phyloP scores from a whole-genome alignment of 208 protist species.

The Zelonia costaricensis region DNA sequence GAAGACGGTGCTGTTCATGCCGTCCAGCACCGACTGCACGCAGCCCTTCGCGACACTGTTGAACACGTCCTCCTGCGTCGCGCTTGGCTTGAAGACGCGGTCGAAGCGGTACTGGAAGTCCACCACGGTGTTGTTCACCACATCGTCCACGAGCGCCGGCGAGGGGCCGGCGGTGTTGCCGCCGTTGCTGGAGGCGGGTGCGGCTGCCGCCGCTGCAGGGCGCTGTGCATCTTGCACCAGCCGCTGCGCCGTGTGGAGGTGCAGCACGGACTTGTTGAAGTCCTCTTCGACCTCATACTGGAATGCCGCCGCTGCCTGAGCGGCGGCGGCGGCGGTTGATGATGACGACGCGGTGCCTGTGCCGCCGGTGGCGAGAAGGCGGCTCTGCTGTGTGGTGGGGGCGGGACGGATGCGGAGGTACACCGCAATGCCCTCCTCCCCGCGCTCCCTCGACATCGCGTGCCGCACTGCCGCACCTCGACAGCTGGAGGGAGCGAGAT shows the following conservation, averaged over 20 bases:
- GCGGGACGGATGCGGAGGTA: conserved; percentile 79
- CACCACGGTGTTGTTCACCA: conserved; percentile 77
- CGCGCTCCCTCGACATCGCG: conserved; percentile 16
- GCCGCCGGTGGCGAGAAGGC: conserved; percentile 32
- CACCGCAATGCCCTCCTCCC: conserved; percentile 66
- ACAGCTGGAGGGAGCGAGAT: no score
- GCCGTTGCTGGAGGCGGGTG: no score
- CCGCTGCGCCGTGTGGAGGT: conserved; percentile 22
- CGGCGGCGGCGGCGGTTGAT: not conserved
- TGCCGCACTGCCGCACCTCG: no score
- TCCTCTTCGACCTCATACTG: conserved; percentile 28
- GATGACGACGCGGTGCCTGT: not conserved
- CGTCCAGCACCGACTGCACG: conserved; percentile 73
- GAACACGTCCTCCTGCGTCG: conserved; percentile 85
- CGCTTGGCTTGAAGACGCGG: conserved; percentile 73
- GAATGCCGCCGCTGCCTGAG: not conserved
- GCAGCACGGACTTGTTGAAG: conserved; percentile 21
- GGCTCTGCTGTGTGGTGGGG: conserved; percentile 52
- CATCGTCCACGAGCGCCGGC: conserved; percentile 26
- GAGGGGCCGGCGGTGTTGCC: not conserved
- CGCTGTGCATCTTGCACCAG: conserved; percentile 31
- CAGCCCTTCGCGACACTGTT: conserved; percentile 83
- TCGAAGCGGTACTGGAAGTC: conserved; percentile 75
- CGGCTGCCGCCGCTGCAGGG: no score
- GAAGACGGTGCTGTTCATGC: conserved; percentile 90